Conservation (phyloP, 371 early-diverging fungal genomes). For the Blakeslea trispora region DNA sequence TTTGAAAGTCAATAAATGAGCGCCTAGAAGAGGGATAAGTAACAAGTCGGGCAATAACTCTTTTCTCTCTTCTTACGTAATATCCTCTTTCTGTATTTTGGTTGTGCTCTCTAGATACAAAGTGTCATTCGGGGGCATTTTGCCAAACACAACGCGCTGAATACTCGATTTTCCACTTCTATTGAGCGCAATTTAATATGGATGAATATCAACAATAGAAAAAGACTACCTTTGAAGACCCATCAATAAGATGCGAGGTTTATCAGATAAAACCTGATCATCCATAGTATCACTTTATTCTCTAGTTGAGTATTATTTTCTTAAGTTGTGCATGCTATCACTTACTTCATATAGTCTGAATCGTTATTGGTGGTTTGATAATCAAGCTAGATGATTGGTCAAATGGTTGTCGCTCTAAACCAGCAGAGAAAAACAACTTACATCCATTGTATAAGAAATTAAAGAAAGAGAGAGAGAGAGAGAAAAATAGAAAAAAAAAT, state of each 20-base stretch:
- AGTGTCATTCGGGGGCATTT: slow-evolving; percentile 91
- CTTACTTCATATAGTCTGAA: slow-evolving; percentile 30
- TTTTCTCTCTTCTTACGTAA: slow-evolving; percentile 57
- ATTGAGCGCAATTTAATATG: neutral
- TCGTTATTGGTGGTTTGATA: slow-evolving; percentile 22
- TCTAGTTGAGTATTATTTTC: too few species aligned
- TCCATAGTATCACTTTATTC: slow-evolving; percentile 40
- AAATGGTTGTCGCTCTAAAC: neutral
- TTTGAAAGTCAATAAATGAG: slow-evolving; percentile 85
- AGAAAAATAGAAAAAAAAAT: neutral
- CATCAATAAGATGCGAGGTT: slow-evolving; percentile 70
- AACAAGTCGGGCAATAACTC: too few species aligned
- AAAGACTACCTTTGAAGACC: slow-evolving; percentile 61
- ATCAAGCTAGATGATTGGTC: slow-evolving; percentile 8
- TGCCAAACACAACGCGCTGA: slow-evolving; percentile 90
- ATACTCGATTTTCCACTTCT: slow-evolving; percentile 96
- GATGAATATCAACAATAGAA: slow-evolving; percentile 7
- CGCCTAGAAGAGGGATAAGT: too few species aligned
- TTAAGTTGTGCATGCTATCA: too few species aligned
- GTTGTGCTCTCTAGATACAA: slow-evolving; percentile 87
- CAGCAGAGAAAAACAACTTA: neutral
- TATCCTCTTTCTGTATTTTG: slow-evolving; percentile 76
- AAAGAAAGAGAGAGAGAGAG: neutral
- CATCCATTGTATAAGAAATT: neutral
- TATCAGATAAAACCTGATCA: slow-evolving; percentile 38